Percentiles rank a stretch among this genome's conserved stretches.
Evolutionary conservation across 73 alveolate species (phyloP).

Genomic region (Tetrahymena elliotti): DNA sequence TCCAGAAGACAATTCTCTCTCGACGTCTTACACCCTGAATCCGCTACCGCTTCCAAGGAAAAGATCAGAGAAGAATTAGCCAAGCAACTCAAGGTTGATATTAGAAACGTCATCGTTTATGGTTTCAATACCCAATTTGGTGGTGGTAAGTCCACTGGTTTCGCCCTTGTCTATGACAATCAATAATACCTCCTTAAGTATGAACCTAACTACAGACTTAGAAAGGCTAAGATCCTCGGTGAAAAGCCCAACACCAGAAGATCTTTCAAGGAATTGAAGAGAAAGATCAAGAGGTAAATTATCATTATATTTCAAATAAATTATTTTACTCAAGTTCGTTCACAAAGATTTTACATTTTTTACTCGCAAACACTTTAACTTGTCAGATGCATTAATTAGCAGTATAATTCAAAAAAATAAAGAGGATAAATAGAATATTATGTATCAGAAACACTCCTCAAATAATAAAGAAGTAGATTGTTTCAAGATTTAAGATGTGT

Average conservation of each 20-base stretch:
- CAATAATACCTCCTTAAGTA: conserved; percentile 68
- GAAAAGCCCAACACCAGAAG: conserved; percentile 40
- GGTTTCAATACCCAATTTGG: conserved; percentile 85
- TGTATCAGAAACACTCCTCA: neutral
- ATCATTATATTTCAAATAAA: neutral
- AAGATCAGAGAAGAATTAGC: conserved; percentile 73
- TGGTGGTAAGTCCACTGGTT: conserved; percentile 89
- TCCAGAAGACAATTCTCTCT: conserved; percentile 67
- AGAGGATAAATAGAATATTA: neutral
- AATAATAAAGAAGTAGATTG: neutral
- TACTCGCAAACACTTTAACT: neutral
- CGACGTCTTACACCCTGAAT: conserved; percentile 76
- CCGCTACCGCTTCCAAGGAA: conserved; percentile 76
- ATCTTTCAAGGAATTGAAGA: conserved; percentile 39
- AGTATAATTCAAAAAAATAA: neutral
- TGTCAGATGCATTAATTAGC: neutral
- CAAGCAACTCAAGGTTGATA: conserved; percentile 58
- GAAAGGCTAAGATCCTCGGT: conserved; percentile 40
- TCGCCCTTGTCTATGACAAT: conserved; percentile 84
- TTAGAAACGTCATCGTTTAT: conserved; percentile 60
- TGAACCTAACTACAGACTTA: conserved; percentile 69
- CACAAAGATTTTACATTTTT: neutral
- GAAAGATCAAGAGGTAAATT: conserved; percentile 24
- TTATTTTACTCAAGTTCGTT: neutral
- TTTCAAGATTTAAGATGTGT: neutral